Evolutionary conservation across 2,329 filamentous ascomycete genomes (phyloP), one percentile per base, ranked within the genome.

Genomic region (Aspergillus flavus): DNA sequence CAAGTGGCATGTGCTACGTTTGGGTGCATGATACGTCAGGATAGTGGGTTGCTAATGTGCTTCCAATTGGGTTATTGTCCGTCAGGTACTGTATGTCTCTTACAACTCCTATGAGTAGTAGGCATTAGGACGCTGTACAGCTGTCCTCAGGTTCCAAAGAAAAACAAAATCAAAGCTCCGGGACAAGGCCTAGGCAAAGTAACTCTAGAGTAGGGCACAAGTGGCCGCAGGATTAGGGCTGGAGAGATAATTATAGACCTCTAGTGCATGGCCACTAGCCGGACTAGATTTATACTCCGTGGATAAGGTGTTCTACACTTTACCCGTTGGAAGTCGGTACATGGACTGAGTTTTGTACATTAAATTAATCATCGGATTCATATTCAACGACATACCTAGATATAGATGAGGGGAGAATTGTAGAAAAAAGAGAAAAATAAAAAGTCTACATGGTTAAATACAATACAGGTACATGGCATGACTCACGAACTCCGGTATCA

Each of bases 381-480:
- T 70, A 62, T 66, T 66, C 64, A 68, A 63, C 14, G 56, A 63
- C 45, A 66, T 64, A 53, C 39, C 61, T 62, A 61, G 57, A 58
- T 36, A 61, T 52, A 67, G 59, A 70, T 64, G 67, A 67, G 71
- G 72, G 72, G 71, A 72, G 73, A 52, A 52, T 52, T 10, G 28
- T 28, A 26, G 12, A 28, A 28, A 48, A 28, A 52, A 50, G 26
- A 74, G 67, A 69, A 70, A 58, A 68, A 67, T 70, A 64, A 70
- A 69, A 63, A 64, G 62, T 69, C 66, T 72, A 74, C 69, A 73
- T 72, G 58, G 68, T 71, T 65, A 67, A 71, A 72, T 69, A 73
- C 66, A 73, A 68, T 75, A 74, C 69, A 75, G 68, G 64, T 74
- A 74, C 69, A 75, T 73, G 69, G 71, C 71, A 75, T 72, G 69